These are phyloP conservation scores for Hypoxylon rubiginosum DNA, from an alignment of 2,329 filamentous ascomycete genomes.

Conservation along the genomic window DNA sequence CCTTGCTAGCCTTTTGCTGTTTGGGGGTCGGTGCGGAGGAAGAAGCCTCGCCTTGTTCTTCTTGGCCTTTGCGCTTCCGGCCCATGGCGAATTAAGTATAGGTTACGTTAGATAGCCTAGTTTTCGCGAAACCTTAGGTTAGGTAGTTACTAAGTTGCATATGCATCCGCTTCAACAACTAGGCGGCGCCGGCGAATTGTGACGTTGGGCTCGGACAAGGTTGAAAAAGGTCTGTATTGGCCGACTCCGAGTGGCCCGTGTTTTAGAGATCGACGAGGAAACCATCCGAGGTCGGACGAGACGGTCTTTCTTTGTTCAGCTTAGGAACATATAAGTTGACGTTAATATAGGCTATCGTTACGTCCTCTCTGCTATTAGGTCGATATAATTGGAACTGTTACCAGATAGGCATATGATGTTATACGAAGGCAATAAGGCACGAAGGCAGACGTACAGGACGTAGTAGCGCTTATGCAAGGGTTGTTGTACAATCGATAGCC, in stretches of 20 bases:
- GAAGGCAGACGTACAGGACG: too few species aligned
- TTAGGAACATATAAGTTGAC: background rate
- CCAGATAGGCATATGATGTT: background rate
- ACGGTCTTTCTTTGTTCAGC: slow-evolving; percentile 3
- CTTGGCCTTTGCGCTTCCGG: slow-evolving; percentile 34
- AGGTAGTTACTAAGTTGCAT: slow-evolving; percentile 3
- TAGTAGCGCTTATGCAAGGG: slow-evolving; percentile 17
- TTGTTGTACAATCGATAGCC: slow-evolving; percentile 6
- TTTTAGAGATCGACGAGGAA: background rate
- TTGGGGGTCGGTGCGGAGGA: slow-evolving; percentile 16
- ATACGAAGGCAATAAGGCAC: too few species aligned
- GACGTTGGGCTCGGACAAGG: background rate
- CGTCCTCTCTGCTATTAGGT: too few species aligned
- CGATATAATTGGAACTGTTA: background rate
- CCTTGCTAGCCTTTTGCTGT: slow-evolving; percentile 20
- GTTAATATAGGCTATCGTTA: slow-evolving; percentile 5
- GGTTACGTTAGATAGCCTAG: background rate
- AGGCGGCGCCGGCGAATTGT: background rate
- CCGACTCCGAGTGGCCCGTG: slow-evolving; percentile 19
- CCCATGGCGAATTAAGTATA: slow-evolving; percentile 19
- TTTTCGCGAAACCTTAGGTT: background rate
- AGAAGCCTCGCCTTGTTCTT: slow-evolving; percentile 29
- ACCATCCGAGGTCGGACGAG: slow-evolving; percentile 25
- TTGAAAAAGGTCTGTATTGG: slow-evolving; percentile 9
- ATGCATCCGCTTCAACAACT: slow-evolving; percentile 3